These are phyloP conservation scores for Phytopythium delawarense DNA, from an alignment of 352 stramenopile genomes.

Conservation along the genomic window DNA sequence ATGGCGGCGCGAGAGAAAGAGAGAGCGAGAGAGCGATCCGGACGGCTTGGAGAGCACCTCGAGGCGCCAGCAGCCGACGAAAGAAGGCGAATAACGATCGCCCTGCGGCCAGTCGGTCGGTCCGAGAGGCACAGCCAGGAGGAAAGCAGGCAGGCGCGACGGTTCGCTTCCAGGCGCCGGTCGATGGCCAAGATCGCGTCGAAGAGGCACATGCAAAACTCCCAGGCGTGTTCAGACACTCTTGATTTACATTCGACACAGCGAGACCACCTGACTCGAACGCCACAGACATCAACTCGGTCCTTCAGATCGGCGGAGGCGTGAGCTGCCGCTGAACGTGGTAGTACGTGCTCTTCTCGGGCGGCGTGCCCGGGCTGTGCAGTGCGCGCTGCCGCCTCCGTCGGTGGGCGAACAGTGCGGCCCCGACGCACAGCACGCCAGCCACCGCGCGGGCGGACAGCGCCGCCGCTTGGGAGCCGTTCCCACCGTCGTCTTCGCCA, in stretches of 20 bases:
- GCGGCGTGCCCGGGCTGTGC: constrained; percentile 12
- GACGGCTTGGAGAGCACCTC: constrained; percentile 1
- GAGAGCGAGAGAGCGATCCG: too few relatives aligned
- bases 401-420: constrained; percentile 8
- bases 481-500: not conserved
- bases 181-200: not conserved
- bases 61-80: constrained; percentile 2
- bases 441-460: constrained; percentile 8
- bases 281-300: not conserved
- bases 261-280: not conserved
- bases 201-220: constrained; percentile 4
- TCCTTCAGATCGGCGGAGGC: constrained; percentile 1
- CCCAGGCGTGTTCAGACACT: not conserved
- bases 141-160: not conserved
- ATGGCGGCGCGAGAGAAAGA: constrained; percentile 32
- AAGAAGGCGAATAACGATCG: constrained; percentile 9
- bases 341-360: constrained; percentile 19
- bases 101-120: not conserved
- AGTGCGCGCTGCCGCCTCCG: constrained; percentile 5
- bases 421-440: constrained; percentile 14
- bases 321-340: constrained; percentile 15
- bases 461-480: not conserved
- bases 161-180: not conserved
- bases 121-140: not conserved
- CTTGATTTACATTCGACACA: not conserved